These are phyloP conservation scores for Macadamia integrifolia DNA, from an alignment of 164 flowering plant genomes.

Conservation along the genomic window DNA sequence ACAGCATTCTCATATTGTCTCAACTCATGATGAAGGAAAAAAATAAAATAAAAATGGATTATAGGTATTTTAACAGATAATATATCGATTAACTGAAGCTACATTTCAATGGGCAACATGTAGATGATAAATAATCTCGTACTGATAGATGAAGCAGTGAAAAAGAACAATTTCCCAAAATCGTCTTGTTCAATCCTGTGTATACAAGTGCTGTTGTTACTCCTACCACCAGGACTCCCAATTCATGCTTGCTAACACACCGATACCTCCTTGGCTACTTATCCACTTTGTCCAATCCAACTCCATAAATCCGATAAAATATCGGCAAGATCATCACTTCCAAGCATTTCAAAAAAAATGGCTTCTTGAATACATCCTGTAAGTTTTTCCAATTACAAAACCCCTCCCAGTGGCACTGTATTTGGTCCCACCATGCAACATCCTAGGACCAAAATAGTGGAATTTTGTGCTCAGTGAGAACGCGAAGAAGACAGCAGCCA, in stretches of 20 bases:
- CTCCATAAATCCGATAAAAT: slow-evolving; percentile 57
- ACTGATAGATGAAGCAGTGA: slow-evolving; percentile 84
- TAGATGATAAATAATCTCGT: slow-evolving; percentile 87
- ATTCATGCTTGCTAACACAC: slow-evolving; percentile 84
- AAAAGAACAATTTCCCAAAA: slow-evolving; percentile 74
- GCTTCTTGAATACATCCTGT: slow-evolving; percentile 93
- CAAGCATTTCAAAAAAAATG: slow-evolving; percentile 79
- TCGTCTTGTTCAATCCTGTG: slow-evolving; percentile 62
- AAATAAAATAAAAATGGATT: too few species aligned
- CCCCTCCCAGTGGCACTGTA: slow-evolving; percentile 99
- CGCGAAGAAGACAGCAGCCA: slow-evolving; percentile 85
- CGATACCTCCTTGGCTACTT: slow-evolving; percentile 78
- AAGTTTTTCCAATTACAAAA: slow-evolving; percentile 94
- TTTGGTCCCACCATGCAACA: slow-evolving; percentile 94
- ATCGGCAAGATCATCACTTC: slow-evolving; percentile 75
- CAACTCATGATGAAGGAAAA: too few species aligned
- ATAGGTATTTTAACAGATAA: too few species aligned
- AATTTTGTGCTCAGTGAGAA: slow-evolving; percentile 91
- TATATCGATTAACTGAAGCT: too few species aligned
- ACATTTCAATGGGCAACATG: slow-evolving; percentile 43
- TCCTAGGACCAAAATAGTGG: slow-evolving; percentile 88
- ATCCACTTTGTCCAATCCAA: slow-evolving; percentile 95
- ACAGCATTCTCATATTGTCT: too few species aligned
- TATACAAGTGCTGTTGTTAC: slow-evolving; percentile 82
- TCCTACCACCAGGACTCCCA: slow-evolving; percentile 99